Evolutionary conservation across 2,329 filamentous ascomycete species (phyloP).

Genomic region (Fusarium nodosum): DNA sequence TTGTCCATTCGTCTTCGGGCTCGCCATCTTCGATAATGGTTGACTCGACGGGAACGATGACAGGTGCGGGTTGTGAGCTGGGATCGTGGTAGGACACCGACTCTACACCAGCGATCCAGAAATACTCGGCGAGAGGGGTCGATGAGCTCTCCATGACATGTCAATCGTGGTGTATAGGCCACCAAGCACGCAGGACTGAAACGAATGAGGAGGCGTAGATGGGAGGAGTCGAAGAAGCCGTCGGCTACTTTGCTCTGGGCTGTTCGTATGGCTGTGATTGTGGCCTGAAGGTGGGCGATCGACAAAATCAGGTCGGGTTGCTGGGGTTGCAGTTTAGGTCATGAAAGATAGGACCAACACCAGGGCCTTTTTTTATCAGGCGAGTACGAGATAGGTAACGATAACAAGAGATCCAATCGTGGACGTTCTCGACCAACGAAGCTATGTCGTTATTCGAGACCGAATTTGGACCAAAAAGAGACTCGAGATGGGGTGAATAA

Average conservation of each 20-base stretch:
- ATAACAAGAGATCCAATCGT: constrained; percentile 25
- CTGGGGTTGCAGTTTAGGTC: constrained; percentile 44
- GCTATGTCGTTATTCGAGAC: constrained; percentile 27
- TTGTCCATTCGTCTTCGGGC: constrained; percentile 60
- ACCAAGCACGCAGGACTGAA: constrained; percentile 40
- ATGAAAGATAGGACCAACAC: constrained; percentile 36
- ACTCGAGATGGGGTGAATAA: constrained; percentile 23
- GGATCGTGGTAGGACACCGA: constrained; percentile 74
- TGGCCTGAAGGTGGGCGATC: constrained; percentile 31
- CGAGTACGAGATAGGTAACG: constrained; percentile 26
- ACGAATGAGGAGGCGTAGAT: constrained; percentile 10
- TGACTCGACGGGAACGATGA: constrained; percentile 61
- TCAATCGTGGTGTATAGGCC: constrained; percentile 52
- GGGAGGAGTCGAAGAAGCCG: constrained; percentile 18
- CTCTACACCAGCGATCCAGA: constrained; percentile 81
- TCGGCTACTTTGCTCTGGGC: constrained; percentile 14
- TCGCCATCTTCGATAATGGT: constrained; percentile 75
- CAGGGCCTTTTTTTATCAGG: constrained; percentile 33
- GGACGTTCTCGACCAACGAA: constrained; percentile 35
- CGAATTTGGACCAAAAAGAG: constrained; percentile 15
- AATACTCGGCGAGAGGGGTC: constrained; percentile 78
- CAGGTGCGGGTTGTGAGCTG: constrained; percentile 50
- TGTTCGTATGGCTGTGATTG: constrained; percentile 28
- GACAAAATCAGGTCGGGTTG: constrained; percentile 39
- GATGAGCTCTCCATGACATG: constrained; percentile 72